phyloP scores from a whole-genome alignment of 2,329 filamentous ascomycete species.

The Fusarium sororula region DNA sequence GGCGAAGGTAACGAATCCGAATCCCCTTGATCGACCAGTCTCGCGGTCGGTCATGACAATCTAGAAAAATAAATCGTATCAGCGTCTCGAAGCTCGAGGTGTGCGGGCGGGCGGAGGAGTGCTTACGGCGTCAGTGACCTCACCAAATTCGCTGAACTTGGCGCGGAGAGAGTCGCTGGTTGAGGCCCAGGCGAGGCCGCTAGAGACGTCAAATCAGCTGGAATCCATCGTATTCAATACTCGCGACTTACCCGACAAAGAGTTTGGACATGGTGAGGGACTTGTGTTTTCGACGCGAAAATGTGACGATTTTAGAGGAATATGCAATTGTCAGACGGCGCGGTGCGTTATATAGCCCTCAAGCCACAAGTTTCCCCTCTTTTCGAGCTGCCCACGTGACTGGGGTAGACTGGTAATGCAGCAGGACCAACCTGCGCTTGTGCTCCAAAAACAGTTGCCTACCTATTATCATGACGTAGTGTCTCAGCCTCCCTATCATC shows the following conservation, averaged over 20 bases:
- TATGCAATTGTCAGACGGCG: not conserved
- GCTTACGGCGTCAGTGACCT: constrained; percentile 2
- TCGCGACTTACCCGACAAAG: constrained; percentile 2
- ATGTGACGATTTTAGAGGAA: not conserved
- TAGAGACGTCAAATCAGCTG: not conserved
- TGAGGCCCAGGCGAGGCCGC: constrained; percentile 1
- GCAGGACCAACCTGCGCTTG: not conserved
- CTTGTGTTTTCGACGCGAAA: not conserved
- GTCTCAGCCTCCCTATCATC: not conserved
- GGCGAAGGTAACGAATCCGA: not conserved
- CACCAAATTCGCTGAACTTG: not conserved
- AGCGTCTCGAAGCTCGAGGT: not conserved
- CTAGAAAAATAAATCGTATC: not conserved
- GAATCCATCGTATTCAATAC: not conserved
- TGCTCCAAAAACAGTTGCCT: not conserved
- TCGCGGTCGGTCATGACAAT: constrained; percentile 1
- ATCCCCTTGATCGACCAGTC: not conserved
- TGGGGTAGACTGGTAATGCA: not conserved
- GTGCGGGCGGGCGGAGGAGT: not conserved
- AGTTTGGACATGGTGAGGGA: constrained; percentile 3
- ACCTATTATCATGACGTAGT: not conserved
- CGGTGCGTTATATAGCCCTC: constrained; percentile 1
- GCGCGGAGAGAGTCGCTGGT: not conserved
- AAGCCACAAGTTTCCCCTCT: constrained; percentile 1
- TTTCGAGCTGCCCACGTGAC: not conserved